Evolutionary conservation across 139 green algal species (phyloP).

Genomic region (Volvox reticuliferus): DNA sequence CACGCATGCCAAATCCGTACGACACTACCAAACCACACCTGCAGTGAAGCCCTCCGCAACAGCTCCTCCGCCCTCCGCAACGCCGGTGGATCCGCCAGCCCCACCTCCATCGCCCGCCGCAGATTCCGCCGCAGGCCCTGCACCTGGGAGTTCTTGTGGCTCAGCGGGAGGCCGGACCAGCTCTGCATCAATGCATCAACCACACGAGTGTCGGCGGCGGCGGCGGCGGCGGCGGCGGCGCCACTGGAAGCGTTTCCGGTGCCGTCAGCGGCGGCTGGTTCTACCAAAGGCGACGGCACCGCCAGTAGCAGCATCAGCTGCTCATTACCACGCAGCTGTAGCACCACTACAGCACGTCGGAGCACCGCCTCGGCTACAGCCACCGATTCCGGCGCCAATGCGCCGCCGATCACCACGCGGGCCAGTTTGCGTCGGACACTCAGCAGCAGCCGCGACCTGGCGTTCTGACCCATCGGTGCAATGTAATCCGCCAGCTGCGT

Average conservation of each 20-base stretch:
- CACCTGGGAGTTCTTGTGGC: neutral
- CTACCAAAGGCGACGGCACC: neutral
- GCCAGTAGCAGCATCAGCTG: conserved; percentile 16
- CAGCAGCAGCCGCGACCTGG: neutral
- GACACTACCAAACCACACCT: neutral
- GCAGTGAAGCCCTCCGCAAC: neutral
- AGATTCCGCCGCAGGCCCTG: conserved; percentile 16
- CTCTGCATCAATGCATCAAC: neutral
- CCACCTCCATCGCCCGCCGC: conserved; percentile 2
- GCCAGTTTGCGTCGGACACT: neutral
- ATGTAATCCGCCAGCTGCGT: conserved; percentile 1
- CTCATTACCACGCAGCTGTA: conserved; percentile 6
- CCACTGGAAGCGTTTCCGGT: neutral
- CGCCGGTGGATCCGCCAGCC: neutral
- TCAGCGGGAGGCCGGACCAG: neutral
- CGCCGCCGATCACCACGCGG: neutral
- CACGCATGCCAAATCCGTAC: no score
- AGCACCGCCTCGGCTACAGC: neutral
- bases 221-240: neutral
- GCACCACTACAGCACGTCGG: neutral
- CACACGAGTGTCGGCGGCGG: neutral
- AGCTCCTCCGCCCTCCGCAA: neutral
- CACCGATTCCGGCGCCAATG: neutral
- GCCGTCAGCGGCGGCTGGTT: neutral
- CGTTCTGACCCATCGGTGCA: neutral